Conservation (phyloP, 176 grass and related monocot genomes). For the Leersia perrieri region DNA sequence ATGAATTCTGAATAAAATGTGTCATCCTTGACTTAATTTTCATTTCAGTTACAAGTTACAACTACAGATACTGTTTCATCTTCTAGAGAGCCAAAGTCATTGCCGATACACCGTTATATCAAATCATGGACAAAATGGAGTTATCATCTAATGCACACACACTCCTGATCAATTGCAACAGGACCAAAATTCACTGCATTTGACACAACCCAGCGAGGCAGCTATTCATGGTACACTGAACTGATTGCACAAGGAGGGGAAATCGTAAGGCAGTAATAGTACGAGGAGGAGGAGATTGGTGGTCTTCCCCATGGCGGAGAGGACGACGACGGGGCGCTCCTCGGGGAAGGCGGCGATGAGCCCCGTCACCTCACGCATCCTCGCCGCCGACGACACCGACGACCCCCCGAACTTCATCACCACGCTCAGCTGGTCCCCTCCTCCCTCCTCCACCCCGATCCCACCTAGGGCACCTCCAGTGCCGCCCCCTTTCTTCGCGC, state of each 20-base stretch:
- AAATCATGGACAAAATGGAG: conserved; percentile 5
- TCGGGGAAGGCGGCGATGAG: conserved; percentile 82
- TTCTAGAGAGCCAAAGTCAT: background rate
- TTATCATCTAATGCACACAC: background rate
- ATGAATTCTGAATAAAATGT: background rate
- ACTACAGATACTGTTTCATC: background rate
- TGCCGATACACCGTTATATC: background rate
- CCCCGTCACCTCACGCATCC: conserved; percentile 73
- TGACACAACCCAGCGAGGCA: background rate
- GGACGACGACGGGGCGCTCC: conserved; percentile 81
- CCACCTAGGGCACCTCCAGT: conserved; percentile 2
- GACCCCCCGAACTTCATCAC: conserved; percentile 99
- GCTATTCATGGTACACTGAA: conserved; percentile 24
- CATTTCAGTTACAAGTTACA: background rate
- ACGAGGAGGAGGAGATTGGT: conserved; percentile 82
- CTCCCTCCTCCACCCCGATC: background rate
- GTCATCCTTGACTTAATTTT: background rate
- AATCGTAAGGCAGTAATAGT: background rate
- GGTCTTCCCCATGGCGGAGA: conserved; percentile 96
- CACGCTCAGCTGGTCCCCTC: conserved; percentile 55
- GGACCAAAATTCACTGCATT: background rate
- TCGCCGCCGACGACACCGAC: conserved; percentile 61
- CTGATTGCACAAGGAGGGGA: too few species aligned
- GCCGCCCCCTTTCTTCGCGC: conserved; percentile 1
- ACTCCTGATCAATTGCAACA: background rate